phyloP scores from a whole-genome alignment of 306 rosid species.

The Fagus crenata region DNA sequence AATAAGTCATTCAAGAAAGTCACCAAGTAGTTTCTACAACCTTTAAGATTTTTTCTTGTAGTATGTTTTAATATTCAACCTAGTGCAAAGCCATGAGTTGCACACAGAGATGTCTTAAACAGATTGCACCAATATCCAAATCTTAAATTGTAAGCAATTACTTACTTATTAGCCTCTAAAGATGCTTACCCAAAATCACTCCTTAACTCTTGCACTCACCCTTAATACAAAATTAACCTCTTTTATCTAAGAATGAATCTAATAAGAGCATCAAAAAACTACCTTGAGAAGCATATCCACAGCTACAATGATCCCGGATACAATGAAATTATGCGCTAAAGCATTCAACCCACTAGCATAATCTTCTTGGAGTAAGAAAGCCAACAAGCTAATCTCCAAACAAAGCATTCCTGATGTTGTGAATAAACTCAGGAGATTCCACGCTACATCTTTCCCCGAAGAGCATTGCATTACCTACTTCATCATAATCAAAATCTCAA shows the following conservation, averaged over 20 bases:
- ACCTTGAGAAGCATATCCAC: conserved; percentile 77
- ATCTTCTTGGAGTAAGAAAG: conserved; percentile 62
- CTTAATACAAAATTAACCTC: not conserved
- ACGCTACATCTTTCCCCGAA: conserved; percentile 54
- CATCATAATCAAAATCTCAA: conserved; percentile 20
- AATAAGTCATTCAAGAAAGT: not conserved
- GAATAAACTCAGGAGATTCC: conserved; percentile 65
- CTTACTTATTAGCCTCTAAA: not conserved
- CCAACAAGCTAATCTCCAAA: conserved; percentile 68
- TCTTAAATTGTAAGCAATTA: not conserved
- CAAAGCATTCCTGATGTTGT: conserved; percentile 63
- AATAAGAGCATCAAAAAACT: not conserved
- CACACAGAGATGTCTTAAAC: not conserved
- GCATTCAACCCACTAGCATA: conserved; percentile 56
- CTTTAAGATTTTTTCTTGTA: not conserved
- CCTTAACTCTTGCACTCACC: not conserved
- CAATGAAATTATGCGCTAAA: conserved; percentile 46
- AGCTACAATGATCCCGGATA: conserved; percentile 56
- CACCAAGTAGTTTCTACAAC: not conserved
- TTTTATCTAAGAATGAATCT: not conserved
- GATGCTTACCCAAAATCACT: not conserved
- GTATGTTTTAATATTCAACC: not conserved
- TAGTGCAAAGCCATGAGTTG: not conserved
- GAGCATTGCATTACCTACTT: conserved; percentile 70
- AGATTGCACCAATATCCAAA: not conserved